Conservation (phyloP, 2,329 filamentous ascomycete species). For the Chaetomiaceae sp. region DNA sequence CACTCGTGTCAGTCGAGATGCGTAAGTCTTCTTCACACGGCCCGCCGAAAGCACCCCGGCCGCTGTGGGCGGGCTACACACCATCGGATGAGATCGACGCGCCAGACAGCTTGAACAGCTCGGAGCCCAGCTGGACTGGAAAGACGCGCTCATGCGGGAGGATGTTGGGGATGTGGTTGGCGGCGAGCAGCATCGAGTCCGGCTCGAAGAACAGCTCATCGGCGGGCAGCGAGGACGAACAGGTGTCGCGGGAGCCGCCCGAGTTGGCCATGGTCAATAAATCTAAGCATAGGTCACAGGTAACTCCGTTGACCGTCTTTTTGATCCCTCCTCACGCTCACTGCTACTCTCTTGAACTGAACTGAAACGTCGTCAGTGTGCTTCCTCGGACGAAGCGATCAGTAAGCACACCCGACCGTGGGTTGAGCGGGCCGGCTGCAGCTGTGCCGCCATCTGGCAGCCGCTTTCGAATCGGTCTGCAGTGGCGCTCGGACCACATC, state of each 20-base stretch:
- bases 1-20: not conserved
- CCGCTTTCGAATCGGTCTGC: too few species aligned
- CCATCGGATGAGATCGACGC: constrained; percentile 70
- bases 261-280: constrained; percentile 5
- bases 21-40: too few species aligned
- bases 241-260: not conserved
- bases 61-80: too few species aligned
- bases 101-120: constrained; percentile 68
- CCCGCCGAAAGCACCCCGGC: too few species aligned
- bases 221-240: not conserved
- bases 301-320: too few species aligned
- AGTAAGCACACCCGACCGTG: too few species aligned
- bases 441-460: too few species aligned
- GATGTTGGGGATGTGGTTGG: constrained; percentile 47
- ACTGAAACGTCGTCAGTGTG: too few species aligned
- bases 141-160: constrained; percentile 70
- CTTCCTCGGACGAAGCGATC: not conserved
- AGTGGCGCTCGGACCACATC: constrained; percentile 3
- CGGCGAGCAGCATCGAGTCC: constrained; percentile 2
- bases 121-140: constrained; percentile 67
- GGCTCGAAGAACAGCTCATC: constrained; percentile 2
- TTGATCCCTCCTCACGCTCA: too few species aligned
- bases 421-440: not conserved
- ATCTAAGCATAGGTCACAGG: too few species aligned
- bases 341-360: not conserved